Evolutionary conservation across 2,329 filamentous ascomycete species (phyloP).

Genomic region (Calonectria multiphialidica): DNA sequence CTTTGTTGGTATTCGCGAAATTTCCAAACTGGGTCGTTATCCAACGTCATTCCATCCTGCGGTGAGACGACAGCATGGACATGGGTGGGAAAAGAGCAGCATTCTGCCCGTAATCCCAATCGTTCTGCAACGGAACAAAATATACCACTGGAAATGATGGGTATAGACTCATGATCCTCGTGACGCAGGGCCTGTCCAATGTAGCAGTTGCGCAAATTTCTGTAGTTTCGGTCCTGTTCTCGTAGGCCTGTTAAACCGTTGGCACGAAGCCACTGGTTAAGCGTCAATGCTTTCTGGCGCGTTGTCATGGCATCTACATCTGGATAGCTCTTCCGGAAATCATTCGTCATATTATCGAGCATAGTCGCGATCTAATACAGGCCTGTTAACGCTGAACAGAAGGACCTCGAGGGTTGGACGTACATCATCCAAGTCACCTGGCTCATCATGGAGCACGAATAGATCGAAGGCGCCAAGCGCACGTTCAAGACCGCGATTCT

Average conservation of each 20-base stretch:
- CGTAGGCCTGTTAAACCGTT: conserved; percentile 78
- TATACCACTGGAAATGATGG: conserved; percentile 87
- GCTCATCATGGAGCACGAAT: conserved; percentile 81
- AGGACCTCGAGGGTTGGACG: conserved; percentile 35
- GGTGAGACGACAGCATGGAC: conserved; percentile 84
- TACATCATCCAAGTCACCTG: conserved; percentile 81
- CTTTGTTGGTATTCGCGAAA: conserved; percentile 53
- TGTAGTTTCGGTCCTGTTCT: conserved; percentile 75
- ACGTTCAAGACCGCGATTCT: conserved; percentile 69
- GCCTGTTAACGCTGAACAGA: conserved; percentile 19
- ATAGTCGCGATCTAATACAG: conserved; percentile 66
- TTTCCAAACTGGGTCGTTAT: conserved; percentile 57
- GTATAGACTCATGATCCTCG: conserved; percentile 81
- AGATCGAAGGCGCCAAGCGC: conserved; percentile 89
- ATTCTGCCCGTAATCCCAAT: conserved; percentile 80
- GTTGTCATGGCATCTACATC: conserved; percentile 69
- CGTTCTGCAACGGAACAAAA: conserved; percentile 84
- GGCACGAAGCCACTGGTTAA: conserved; percentile 77
- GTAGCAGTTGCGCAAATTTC: conserved; percentile 87
- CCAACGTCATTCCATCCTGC: conserved; percentile 69
- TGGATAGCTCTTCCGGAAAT: conserved; percentile 66
- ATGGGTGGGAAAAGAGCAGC: conserved; percentile 86
- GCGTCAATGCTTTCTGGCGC: conserved; percentile 74
- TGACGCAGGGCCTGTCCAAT: conserved; percentile 85
- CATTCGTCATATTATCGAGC: conserved; percentile 72